Evolutionary conservation across 2,329 filamentous ascomycete genomes (phyloP).

Genomic region (Colletotrichum sp.): DNA sequence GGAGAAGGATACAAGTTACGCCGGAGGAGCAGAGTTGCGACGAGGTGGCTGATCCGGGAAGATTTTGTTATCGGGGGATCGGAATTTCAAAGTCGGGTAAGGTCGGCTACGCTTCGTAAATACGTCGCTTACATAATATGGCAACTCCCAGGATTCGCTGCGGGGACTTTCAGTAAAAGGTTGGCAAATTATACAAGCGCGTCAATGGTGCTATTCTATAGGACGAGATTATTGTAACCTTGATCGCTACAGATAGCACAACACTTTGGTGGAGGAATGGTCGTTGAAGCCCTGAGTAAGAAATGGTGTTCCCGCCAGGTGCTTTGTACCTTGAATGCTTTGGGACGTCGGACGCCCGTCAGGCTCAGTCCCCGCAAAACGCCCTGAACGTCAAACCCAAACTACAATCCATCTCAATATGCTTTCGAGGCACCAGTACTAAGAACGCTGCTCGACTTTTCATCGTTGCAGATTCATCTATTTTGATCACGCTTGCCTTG

Average conservation of each 20-base stretch:
- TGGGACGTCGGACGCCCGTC: too few species aligned
- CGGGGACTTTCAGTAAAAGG: neutral
- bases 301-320: too few species aligned
- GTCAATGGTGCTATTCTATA: neutral
- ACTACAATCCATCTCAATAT: neutral
- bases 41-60: neutral
- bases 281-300: neutral
- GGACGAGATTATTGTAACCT: neutral
- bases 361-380: too few species aligned
- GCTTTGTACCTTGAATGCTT: too few species aligned
- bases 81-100: slow-evolving; percentile 10
- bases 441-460: neutral
- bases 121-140: neutral
- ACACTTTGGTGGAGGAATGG: neutral
- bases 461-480: slow-evolving; percentile 7
- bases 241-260: neutral
- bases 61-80: slow-evolving; percentile 8
- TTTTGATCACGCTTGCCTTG: slow-evolving; percentile 13
- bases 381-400: too few species aligned
- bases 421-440: neutral
- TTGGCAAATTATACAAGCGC: neutral
- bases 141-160: neutral
- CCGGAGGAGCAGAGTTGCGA: slow-evolving; percentile 23
- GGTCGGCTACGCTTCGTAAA: neutral
- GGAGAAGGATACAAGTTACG: slow-evolving; percentile 20